Evolutionary conservation across 148 eudicot genomes (phyloP), one percentile per base, ranked within the genome.

Genomic region (Camellia japonica): DNA sequence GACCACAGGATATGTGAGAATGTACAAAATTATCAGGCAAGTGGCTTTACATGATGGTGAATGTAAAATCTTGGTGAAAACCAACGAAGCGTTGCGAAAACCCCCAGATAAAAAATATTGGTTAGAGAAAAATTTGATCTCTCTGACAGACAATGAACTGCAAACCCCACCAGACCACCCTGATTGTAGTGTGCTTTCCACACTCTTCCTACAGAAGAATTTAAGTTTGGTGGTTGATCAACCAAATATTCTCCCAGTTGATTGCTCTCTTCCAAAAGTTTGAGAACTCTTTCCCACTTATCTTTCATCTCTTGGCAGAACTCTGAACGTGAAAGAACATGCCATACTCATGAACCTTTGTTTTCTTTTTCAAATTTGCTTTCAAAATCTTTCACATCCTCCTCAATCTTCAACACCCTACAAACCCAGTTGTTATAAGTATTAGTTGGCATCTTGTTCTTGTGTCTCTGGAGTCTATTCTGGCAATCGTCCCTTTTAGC

Each of bases 391-490:
- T 23, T 2, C 44, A 55, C 44, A 3, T 73, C 44, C 4, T 14
- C 9, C 46, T 73, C 76, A 15, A 19, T 20, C 59, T 19, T 49
- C 15, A 0, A 11, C 74, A 71, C 74, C 41, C 0, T 47, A 42
- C 1, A 3, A 51, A 11, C 15, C 74, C 74, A 71, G 5, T 71
- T n/a, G 1, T 30, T 71, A 7, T 51, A 69, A 18, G 30, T 49
- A 69, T 46, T 44, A 44, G 73, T 46, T 69, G 23, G 54, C 73
- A 16, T 69, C 54, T 43, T 69, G 73, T 12, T 69, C 73, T 46
- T 69, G 30, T 46, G 54, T 19, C 73, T 69, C 5, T 18, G 73
- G 5, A 69, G 19, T 69, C 5, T 16, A 16, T 69, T 8, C 13
- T 18, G 55, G 73, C 4, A 46, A 46, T 69, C 30, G 3, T 69